Evolutionary conservation across 441 rosid species (phyloP), one percentile per base, ranked within the genome.

Genomic region (Breynia disticha): DNA sequence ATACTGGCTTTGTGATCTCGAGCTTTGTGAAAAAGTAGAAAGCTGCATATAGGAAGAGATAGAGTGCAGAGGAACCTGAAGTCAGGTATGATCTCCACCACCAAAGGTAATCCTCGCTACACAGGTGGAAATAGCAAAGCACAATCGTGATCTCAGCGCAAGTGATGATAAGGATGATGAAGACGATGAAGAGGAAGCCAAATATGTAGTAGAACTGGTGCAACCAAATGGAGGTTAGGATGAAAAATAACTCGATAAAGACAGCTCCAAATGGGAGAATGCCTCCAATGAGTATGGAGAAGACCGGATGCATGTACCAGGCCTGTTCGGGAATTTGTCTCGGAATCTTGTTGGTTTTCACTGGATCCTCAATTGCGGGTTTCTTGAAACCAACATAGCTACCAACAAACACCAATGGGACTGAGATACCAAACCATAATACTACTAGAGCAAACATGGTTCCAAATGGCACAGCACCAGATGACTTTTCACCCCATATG

Each of bases 21-120:
- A 90, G 96, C 79, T 91, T 87, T 1, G 89, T 83, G 73, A 77
- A 87, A 81, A 90, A 87, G 76, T 90, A 90, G 75, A 87, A 90
- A 11, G 75, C 75, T 0, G 96, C 93, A 19, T 87, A 90, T 57
- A 87, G 84, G 75, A 87, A 87, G 54, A 87, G 86, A 65, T 87
- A 87, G 11, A 90, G 68, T 0, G 93, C 93, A 0, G 98, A 87
- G 38, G 98, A 85, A 32, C 98, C 96, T 1, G 98, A 83, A 11
- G 93, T 90, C 62, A 90, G 64, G 75, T 87, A 90, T 13, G 98
- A 81, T 57, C 95, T 80, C 98, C 98, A 87, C 98, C 98, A 90
- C 96, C 98, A 90, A 2, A 66, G 74, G 62, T 90, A 87, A 70
- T 90, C 96, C 80, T 90, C 96, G 22, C 95, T 80, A 67, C 98